A percentile compares a stretch with the other conserved stretches of the same genome.
Conservation (phyloP, 2,329 filamentous ascomycete species). For the Talaromyces marneffei region DNA sequence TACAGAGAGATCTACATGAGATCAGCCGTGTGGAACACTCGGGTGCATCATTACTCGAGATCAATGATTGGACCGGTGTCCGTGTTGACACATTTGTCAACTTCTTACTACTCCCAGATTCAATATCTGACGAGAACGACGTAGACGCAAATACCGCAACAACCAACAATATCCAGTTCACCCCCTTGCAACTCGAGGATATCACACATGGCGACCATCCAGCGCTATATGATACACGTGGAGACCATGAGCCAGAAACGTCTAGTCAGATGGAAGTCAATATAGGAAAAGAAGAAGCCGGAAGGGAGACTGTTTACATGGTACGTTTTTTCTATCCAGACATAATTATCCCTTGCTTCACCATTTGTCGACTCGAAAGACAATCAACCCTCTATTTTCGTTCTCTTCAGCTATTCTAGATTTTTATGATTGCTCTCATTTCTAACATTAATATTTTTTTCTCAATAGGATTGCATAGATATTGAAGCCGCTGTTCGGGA, state of each 20-base stretch:
- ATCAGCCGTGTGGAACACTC: conserved; percentile 55
- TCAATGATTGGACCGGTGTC: conserved; percentile 68
- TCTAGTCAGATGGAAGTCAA: background rate
- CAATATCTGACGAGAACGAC: conserved; percentile 10
- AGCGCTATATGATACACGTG: background rate
- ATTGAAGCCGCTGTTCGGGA: conserved; percentile 49
- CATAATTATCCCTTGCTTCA: background rate
- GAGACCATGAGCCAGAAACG: background rate
- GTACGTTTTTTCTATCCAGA: conserved; percentile 12
- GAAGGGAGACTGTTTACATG: conserved; percentile 16
- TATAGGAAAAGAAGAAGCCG: background rate
- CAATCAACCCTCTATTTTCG: background rate
- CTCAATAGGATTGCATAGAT: conserved; percentile 48
- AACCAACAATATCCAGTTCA: background rate
- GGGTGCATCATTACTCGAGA: conserved; percentile 61
- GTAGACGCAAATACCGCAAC: background rate
- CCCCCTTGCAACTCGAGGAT: background rate
- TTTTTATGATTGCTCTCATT: background rate
- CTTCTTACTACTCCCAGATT: conserved; percentile 58
- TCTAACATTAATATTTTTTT: background rate
- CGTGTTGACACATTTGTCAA: conserved; percentile 71
- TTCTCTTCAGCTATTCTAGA: background rate
- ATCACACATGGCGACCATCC: background rate
- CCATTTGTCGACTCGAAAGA: background rate
- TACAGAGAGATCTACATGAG: conserved; percentile 62